Base-by-base conservation (phyloP, 352 stramenopile genomes). In the Globisporangium nagaii region DNA sequence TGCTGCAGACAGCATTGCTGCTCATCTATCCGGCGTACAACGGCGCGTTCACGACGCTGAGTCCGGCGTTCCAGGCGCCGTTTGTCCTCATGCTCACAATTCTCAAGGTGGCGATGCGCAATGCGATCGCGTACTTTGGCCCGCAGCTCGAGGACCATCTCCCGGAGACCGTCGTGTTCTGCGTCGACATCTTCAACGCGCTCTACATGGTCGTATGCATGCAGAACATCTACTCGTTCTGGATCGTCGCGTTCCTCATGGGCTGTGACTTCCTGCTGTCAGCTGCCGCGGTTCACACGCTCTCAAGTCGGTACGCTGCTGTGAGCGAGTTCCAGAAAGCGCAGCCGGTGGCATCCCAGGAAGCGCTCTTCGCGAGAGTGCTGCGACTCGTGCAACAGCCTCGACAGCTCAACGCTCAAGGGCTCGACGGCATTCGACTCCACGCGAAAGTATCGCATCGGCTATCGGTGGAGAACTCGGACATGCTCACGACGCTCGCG, bases 11-110 rank as follows among this genome's bases (percentile, higher is more conserved):
- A 0, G 66, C 61, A 0, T 48, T 84, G 7, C 15, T 75, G 24
- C 17, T 62, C 3, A 56, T 84, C 36, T 80, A 84, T 28, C 60
- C 63, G 10, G 43, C 44, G 1, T 70, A 74, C 17, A 68, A 73
- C 48, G 68, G 61, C 0, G 2, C 64, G 11, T 83, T 73, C 43
- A 40, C 31, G 22, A 34, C 41, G 5, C 55, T 66, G 13, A 43
- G 56, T 8, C 27, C 24, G 3, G 2, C 56, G 17, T 56, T 54
- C 11, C 57, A 71, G 35, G 13, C 62, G 3, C 50, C 24, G 1
- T 70, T 73, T 43, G 60, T 75, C 9, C 24, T 41, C 2, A 15
- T 72, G 4, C 25, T 80, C 1, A 58, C 65, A n/a, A 25, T 58
- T 1, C n/a, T 52, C 7, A 51, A 64, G 15, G 58, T 75, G 2